These are phyloP conservation scores for Penicillium pulvis DNA, from an alignment of 495 filamentous ascomycete species.

Conservation along the genomic window DNA sequence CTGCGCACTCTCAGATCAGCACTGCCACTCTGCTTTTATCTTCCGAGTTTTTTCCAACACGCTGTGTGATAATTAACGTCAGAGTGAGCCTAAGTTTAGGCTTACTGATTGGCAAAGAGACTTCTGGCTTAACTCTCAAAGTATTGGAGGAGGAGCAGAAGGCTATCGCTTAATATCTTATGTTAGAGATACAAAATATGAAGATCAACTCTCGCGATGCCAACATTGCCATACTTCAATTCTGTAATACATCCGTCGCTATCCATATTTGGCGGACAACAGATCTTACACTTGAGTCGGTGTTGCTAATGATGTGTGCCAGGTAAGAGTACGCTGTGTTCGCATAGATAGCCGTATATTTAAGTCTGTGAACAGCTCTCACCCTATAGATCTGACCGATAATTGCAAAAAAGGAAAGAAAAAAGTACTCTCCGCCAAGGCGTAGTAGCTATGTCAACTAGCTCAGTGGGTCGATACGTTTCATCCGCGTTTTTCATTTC, in stretches of 20 bases:
- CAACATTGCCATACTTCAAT: background rate
- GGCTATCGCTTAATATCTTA: background rate
- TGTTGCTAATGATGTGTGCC: background rate
- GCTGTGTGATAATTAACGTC: constrained; percentile 1
- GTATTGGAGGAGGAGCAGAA: background rate
- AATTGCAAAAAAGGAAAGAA: background rate
- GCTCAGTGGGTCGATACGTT: background rate
- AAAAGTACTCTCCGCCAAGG: background rate
- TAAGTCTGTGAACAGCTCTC: background rate
- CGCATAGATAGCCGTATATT: constrained; percentile 2
- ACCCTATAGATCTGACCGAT: background rate
- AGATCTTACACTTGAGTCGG: background rate
- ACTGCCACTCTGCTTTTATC: constrained; percentile 28
- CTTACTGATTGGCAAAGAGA: background rate
- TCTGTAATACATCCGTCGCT: constrained; percentile 9
- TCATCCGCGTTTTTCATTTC: background rate
- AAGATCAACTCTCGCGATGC: constrained; percentile 1
- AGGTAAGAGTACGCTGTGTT: background rate
- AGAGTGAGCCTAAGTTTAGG: background rate
- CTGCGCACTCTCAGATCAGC: constrained; percentile 44
- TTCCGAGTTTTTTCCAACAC: background rate
- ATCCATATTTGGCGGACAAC: constrained; percentile 7
- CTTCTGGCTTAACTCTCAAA: background rate
- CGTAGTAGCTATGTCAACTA: background rate
- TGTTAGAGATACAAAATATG: background rate